Evolutionary conservation across 257 asterid genomes (phyloP).

Genomic region (Solanum chmielewskii): DNA sequence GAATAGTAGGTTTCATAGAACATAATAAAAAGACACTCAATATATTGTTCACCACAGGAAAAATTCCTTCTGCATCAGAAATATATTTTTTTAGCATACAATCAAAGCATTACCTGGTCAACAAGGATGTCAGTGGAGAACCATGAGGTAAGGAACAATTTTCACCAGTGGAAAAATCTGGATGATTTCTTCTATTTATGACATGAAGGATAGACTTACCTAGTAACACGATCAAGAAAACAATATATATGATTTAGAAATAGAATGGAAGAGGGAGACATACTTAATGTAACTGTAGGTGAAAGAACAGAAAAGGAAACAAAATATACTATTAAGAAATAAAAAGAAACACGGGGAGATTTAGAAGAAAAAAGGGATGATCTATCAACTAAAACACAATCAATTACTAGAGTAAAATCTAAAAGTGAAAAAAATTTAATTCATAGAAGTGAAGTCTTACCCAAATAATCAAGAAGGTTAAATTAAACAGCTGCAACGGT

Average conservation of each 20-base stretch:
- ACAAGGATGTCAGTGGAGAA: neutral
- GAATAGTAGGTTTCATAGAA: too few species aligned
- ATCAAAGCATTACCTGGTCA: neutral
- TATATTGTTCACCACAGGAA: too few species aligned
- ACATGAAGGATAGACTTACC: neutral
- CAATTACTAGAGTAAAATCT: too few species aligned
- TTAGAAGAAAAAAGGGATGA: neutral
- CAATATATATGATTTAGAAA: neutral
- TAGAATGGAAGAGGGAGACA: neutral
- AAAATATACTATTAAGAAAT: too few species aligned
- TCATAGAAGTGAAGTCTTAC: too few species aligned
- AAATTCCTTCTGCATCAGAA: neutral
- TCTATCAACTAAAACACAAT: too few species aligned
- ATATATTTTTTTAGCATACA: neutral
- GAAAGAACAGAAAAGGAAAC: neutral
- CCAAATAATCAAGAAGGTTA: neutral
- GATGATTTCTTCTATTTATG: neutral
- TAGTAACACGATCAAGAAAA: neutral
- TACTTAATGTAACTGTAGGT: neutral
- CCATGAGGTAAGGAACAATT: neutral
- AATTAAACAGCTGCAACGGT: neutral
- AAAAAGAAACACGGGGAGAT: accelerated
- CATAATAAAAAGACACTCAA: too few species aligned
- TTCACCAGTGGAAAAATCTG: too few species aligned
- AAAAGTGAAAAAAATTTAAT: neutral